These are phyloP conservation scores for Coniosporium tulheliwenetii DNA, from an alignment of 2,329 filamentous ascomycete species.

Conservation along the genomic window DNA sequence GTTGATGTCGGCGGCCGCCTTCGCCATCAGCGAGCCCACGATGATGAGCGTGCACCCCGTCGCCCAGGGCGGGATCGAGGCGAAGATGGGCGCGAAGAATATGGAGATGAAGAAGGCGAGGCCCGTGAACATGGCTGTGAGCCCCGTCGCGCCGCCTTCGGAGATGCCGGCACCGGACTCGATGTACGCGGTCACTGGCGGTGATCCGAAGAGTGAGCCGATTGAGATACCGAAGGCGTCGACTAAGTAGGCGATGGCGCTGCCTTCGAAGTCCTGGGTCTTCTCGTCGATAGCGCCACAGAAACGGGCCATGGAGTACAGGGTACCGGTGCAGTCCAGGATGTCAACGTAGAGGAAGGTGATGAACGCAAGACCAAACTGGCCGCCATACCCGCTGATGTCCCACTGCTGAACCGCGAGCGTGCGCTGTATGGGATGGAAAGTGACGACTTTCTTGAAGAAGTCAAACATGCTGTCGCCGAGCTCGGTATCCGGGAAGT, in stretches of 20 bases:
- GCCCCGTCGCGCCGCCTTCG: slow-evolving; percentile 69
- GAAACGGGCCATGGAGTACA: slow-evolving; percentile 83
- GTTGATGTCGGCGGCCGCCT: slow-evolving; percentile 68
- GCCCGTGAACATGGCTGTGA: slow-evolving; percentile 68
- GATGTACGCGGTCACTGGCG: slow-evolving; percentile 75
- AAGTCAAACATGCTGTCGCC: slow-evolving; percentile 66
- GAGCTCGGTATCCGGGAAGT: slow-evolving; percentile 57
- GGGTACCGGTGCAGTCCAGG: slow-evolving; percentile 69
- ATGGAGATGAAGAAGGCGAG: slow-evolving; percentile 75
- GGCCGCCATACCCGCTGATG: slow-evolving; percentile 49
- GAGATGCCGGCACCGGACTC: slow-evolving; percentile 84
- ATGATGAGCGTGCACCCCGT: slow-evolving; percentile 79
- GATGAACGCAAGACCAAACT: slow-evolving; percentile 72
- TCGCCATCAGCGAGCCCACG: slow-evolving; percentile 77
- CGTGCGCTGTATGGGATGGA: slow-evolving; percentile 58
- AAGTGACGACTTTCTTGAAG: slow-evolving; percentile 75
- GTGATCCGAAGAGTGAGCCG: slow-evolving; percentile 59
- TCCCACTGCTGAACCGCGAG: slow-evolving; percentile 63
- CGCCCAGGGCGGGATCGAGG: slow-evolving; percentile 77
- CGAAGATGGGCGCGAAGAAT: slow-evolving; percentile 84
- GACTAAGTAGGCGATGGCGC: slow-evolving; percentile 67
- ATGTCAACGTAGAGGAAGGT: slow-evolving; percentile 89
- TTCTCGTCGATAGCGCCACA: slow-evolving; percentile 64
- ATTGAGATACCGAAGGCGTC: slow-evolving; percentile 72
- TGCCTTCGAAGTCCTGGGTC: slow-evolving; percentile 79